These are phyloP conservation scores for Metarhizium guizhouense DNA, from an alignment of 2,329 filamentous ascomycete species.

Conservation along the genomic window DNA sequence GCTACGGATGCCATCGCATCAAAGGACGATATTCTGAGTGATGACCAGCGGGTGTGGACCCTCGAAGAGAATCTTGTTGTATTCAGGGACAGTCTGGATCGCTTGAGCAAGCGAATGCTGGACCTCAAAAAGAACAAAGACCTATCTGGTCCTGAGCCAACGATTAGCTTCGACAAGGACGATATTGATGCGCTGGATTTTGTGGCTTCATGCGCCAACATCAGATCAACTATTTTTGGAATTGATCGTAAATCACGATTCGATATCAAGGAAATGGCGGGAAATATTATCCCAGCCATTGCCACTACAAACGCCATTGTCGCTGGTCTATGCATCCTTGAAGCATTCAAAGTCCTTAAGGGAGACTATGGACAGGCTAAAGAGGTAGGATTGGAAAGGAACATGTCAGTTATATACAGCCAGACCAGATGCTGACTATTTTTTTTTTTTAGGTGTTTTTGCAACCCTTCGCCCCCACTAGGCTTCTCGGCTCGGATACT, in stretches of 20 bases:
- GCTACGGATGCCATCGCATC: conserved; percentile 37
- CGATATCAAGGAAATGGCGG: conserved; percentile 97
- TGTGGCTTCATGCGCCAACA: conserved; percentile 81
- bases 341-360: conserved; percentile 83
- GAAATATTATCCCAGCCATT: conserved; percentile 97
- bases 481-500: conserved; percentile 49
- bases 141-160: conserved; percentile 45
- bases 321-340: conserved; percentile 81
- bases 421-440: conserved; percentile 1
- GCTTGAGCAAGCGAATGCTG: conserved; percentile 66
- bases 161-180: conserved; percentile 91
- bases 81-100: conserved; percentile 74
- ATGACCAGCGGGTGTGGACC: conserved; percentile 75
- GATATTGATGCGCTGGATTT: conserved; percentile 93
- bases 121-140: conserved; percentile 45
- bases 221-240: conserved; percentile 80
- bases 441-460: conserved; percentile 56
- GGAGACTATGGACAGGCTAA: conserved; percentile 62
- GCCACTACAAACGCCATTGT: conserved; percentile 97
- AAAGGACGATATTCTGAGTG: conserved; percentile 46
- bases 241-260: conserved; percentile 87
- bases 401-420: neutral
- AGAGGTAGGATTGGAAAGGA: conserved; percentile 44
- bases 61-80: conserved; percentile 75
- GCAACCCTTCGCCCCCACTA: conserved; percentile 53